Base-by-base conservation (phyloP, 257 asterid species). In the Nicotiana noctiflora region DNA sequence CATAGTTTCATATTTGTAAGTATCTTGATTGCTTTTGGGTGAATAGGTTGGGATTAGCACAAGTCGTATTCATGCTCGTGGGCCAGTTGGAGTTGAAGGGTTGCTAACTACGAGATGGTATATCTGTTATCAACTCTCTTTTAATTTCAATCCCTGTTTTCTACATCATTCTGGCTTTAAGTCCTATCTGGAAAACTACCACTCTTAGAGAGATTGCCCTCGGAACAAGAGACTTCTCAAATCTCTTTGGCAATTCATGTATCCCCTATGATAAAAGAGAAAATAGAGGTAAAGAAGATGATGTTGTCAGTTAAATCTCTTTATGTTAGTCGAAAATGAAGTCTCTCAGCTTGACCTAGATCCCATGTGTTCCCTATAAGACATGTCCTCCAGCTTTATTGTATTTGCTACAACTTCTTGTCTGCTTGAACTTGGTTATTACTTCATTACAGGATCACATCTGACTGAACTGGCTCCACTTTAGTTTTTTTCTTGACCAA, bases 11-110 rank as follows among this genome's bases (percentile, higher is more conserved):
- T 60, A 56, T 77, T 31, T 59, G 70, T 74, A 27, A 13, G 40
- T 46, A 40, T 79, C 78, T 46, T 72, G 40, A 56, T 49, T 72
- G 61, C 37, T 46, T 72, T 46, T 72, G 78, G 77, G 80, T 79
- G 66, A 84, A 70, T 84, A 95, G 99, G 99, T 95, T 27, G 99
- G 99, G 80, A 90, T 93, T 65, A 95, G 99, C 82, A 95, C 97
- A 6, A 90, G 98, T 83, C 92, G 98, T 84, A 93, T 95, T 79
- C 99, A 95, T 85, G 99, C 99, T 25, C 97, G 99, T 79, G 99
- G 99, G 25, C 99, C 99, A 5, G 99, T 95, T 25, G 98, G 99
- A 29, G 97, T 93, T 68, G 98, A 95, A 88, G 99, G 98, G 75
- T 84, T 95, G 86, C 94, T 95, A 25, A 95, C 99, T n/a, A 92